Evolutionary conservation across 192 early-diverging fungal genomes (phyloP), one percentile per base, ranked within the genome.

Genomic region (Jimgerdemannia flammicorona): DNA sequence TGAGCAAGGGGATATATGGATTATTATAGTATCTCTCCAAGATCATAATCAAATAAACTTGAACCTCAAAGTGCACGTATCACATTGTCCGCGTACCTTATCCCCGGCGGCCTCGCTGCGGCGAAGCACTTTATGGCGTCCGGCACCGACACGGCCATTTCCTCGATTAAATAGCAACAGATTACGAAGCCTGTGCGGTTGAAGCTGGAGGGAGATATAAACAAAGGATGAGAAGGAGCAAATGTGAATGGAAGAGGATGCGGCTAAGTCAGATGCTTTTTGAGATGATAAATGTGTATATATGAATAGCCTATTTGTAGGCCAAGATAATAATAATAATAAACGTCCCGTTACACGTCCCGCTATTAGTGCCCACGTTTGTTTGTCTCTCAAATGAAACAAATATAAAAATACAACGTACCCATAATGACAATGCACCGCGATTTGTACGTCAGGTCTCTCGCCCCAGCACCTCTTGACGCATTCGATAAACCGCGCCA

Each of bases 341-440:
- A 29, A 29, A 29, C 29, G 29, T 29, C 29, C 29, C 29, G 29
- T 29, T 29, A 29, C 29, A 29, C 1, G 29, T 29, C 29, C 29
- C 29, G 29, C 29, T 29, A 29, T 29, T 29, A 29, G 29, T 29
- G 29, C 29, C 14, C 44, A 29, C 39, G 14, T 10, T 64, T 29
- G 29, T 0, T 29, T 29, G 29, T 29, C 29, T 29, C 29, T 29
- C 29, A 29, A 4, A 70, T 44, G 7, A 43, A 39, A 65, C 8
- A 59, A 20, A 9, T 19, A 29, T 4, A 17, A 43, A 29, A 29
- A 29, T 29, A 39, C 4, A 65, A 59, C 72, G 71, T 81, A 85
- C 86, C 87, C 87, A 77, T 88, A 88, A 70, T 88, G 87, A 76
- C 87, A 88, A 71, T 88, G 87, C 1, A 88, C 85, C 4, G 86